A percentile compares a stretch with the other conserved stretches of the same genome.
These are phyloP conservation scores for Anthracocystis panici-leucophaei DNA, from an alignment of 1,284 basidiomycete species.

Conservation along the genomic window DNA sequence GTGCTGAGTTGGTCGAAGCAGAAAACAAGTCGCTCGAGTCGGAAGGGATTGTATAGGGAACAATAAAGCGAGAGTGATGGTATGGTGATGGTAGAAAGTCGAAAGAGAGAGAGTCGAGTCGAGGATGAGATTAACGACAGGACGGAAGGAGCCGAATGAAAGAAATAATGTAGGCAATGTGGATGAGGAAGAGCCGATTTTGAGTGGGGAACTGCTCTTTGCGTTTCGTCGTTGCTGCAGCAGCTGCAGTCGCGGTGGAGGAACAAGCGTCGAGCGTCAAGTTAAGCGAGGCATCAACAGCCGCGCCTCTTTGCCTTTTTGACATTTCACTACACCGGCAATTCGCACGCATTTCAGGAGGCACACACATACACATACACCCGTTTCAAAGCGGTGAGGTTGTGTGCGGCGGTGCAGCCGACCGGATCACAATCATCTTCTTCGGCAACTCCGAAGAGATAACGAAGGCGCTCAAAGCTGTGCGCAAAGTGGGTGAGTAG, in stretches of 20 bases:
- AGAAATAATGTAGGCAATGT: not conserved
- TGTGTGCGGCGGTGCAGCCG: no score
- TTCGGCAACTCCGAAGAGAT: not conserved
- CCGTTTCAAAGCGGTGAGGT: no score
- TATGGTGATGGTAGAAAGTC: not conserved
- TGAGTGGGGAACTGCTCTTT: no score
- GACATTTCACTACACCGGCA: no score
- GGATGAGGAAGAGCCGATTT: not conserved
- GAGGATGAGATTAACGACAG: not conserved
- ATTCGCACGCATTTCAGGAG: no score
- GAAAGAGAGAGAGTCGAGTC: not conserved
- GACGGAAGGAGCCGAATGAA: not conserved
- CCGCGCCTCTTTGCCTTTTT: no score
- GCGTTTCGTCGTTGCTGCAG: no score
- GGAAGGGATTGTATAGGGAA: not conserved
- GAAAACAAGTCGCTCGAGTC: not conserved
- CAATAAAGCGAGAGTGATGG: not conserved
- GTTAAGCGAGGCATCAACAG: no score
- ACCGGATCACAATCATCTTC: no score
- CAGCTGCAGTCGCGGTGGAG: no score
- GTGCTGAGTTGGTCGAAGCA: not conserved
- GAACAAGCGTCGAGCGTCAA: no score
- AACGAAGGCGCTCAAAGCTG: slow-evolving; percentile 1
- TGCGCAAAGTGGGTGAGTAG: not conserved
- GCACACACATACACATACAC: no score